Evolutionary conservation across 1,284 basidiomycete genomes (phyloP).

Genomic region (Apiotrichum brassicae): DNA sequence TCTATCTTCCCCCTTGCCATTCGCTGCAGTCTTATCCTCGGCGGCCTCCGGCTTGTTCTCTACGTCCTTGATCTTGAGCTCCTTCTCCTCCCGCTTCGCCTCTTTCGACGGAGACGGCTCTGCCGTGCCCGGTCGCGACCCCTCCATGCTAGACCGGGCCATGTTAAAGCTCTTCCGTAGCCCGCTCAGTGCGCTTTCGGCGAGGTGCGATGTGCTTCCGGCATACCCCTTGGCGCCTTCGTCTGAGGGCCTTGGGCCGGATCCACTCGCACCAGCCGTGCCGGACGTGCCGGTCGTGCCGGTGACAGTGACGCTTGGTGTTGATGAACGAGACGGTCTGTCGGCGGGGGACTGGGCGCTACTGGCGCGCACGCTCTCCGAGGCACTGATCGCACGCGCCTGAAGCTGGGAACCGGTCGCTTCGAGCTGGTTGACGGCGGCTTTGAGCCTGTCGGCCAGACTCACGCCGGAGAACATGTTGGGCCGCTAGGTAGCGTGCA

Average conservation of each 20-base stretch:
- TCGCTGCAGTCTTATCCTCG: background rate
- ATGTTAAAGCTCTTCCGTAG: constrained; percentile 32
- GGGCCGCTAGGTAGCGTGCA: background rate
- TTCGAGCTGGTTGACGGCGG: constrained; percentile 39
- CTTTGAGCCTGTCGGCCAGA: constrained; percentile 40
- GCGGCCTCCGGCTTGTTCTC: background rate
- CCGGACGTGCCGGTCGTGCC: background rate
- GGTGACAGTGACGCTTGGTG: background rate
- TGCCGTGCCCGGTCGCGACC: background rate
- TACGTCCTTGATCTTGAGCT: background rate
- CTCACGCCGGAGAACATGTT: constrained; percentile 30
- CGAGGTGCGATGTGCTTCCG: constrained; percentile 19
- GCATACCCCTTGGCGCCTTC: background rate
- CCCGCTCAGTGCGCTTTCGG: constrained; percentile 35
- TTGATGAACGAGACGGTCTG: background rate
- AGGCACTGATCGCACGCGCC: constrained; percentile 21
- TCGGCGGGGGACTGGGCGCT: background rate
- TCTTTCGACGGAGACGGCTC: background rate
- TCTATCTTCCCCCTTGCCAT: background rate
- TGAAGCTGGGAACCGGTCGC: constrained; percentile 29
- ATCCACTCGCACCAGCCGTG: background rate
- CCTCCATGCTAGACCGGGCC: constrained; percentile 2
- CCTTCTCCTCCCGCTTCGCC: background rate
- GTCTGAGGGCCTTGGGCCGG: no score
- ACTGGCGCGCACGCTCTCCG: background rate